These are phyloP conservation scores for Claviceps spartinae DNA, from an alignment of 2,329 filamentous ascomycete species.

Conservation along the genomic window DNA sequence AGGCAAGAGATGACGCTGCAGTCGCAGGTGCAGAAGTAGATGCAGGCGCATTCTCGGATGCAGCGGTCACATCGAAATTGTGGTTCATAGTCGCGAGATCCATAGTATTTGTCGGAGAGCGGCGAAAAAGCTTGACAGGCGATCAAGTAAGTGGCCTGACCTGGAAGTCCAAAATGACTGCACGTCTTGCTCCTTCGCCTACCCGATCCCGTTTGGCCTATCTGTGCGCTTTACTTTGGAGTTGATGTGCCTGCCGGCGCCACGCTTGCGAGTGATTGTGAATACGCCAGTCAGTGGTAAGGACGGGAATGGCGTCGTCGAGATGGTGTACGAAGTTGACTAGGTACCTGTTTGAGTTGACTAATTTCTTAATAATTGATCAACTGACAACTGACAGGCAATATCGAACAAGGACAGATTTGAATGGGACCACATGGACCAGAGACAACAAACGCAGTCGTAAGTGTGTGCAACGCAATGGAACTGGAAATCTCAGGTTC, in stretches of 20 bases:
- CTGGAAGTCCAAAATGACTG: neutral
- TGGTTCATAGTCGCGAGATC: slow-evolving; percentile 4
- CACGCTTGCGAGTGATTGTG: neutral
- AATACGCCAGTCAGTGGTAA: neutral
- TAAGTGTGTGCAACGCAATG: neutral
- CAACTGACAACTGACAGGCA: neutral
- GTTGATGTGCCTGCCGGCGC: neutral
- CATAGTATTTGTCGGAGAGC: slow-evolving; percentile 2
- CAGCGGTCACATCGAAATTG: neutral
- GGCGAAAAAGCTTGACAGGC: neutral
- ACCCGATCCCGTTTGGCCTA: neutral
- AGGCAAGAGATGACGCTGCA: slow-evolving; percentile 1
- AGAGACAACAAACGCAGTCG: neutral
- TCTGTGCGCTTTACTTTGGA: neutral
- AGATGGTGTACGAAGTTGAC: neutral
- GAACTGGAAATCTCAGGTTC: neutral
- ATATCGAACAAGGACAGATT: too few relatives aligned
- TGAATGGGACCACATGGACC: too few relatives aligned
- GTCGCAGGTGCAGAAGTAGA: neutral
- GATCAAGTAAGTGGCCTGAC: neutral
- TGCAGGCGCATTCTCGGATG: neutral
- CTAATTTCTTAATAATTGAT: neutral
- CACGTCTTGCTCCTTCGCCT: too few relatives aligned
- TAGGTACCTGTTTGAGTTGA: neutral
- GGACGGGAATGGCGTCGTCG: neutral